Evolutionary conservation across 2,329 filamentous ascomycete genomes (phyloP).

Genomic region (Fusarium domesticum): DNA sequence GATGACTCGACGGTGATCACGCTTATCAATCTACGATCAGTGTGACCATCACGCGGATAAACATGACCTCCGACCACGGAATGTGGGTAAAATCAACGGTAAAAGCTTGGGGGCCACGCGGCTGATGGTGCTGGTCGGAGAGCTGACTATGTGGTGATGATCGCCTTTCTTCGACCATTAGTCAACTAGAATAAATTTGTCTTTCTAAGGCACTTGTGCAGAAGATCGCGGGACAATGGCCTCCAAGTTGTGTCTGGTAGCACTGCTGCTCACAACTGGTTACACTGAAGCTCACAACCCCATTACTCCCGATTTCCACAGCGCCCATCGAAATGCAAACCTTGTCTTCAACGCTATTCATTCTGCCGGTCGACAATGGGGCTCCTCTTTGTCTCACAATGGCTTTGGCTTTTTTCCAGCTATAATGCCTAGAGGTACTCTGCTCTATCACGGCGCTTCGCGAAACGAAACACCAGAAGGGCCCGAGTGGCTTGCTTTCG

Average conservation of each 20-base stretch:
- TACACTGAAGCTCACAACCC: conserved; percentile 4
- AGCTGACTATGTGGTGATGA: neutral
- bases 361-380: conserved; percentile 71
- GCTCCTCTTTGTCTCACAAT: conserved; percentile 70
- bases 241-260: too few relatives aligned
- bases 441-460: conserved; percentile 64
- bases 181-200: too few relatives aligned
- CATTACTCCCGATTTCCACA: conserved; percentile 37
- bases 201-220: too few relatives aligned
- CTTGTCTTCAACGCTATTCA: conserved; percentile 72
- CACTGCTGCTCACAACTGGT: too few relatives aligned
- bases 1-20: neutral
- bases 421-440: conserved; percentile 59
- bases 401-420: conserved; percentile 70
- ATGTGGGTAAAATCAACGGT: conserved; percentile 10
- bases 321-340: conserved; percentile 51
- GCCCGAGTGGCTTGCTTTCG: conserved; percentile 72
- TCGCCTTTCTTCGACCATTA: conserved; percentile 1
- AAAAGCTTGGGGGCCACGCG: conserved; percentile 25
- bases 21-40: conserved; percentile 22
- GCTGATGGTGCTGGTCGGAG: conserved; percentile 5
- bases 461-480: conserved; percentile 45
- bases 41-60: conserved; percentile 11
- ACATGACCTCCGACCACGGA: conserved; percentile 13
- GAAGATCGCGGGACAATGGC: too few relatives aligned